A percentile compares a stretch with the other conserved stretches of the same genome.
Conservation (phyloP, 495 filamentous ascomycete species). For the Physcia stellaris region DNA sequence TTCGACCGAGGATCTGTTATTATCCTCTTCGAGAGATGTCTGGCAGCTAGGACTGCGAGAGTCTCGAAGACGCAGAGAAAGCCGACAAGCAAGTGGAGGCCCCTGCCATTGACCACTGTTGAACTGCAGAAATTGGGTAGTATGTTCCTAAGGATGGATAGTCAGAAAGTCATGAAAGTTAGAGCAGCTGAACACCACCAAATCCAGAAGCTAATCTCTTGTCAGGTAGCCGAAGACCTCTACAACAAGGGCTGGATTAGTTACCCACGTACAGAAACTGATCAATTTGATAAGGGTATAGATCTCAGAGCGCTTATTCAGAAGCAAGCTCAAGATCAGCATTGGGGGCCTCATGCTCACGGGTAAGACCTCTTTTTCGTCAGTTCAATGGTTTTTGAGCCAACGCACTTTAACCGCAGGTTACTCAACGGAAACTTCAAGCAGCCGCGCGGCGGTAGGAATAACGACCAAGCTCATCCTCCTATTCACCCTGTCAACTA, state of each 20-base stretch:
- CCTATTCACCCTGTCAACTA: constrained; percentile 90
- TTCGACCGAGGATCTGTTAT: constrained; percentile 77
- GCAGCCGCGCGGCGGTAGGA: constrained; percentile 63
- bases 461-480: constrained; percentile 94
- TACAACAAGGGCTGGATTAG: constrained; percentile 94
- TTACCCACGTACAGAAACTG: constrained; percentile 94
- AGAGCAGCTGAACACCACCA: background rate
- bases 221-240: constrained; percentile 61
- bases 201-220: background rate
- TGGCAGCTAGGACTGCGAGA: constrained; percentile 60
- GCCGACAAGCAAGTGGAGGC: constrained; percentile 88
- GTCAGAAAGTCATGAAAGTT: constrained; percentile 73
- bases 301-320: constrained; percentile 67
- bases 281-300: constrained; percentile 86
- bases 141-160: constrained; percentile 68
- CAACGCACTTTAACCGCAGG: constrained; percentile 20
- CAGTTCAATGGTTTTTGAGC: background rate
- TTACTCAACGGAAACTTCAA: constrained; percentile 69
- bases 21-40: constrained; percentile 74
- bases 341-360: constrained; percentile 77
- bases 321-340: constrained; percentile 62
- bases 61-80: constrained; percentile 77
- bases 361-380: constrained; percentile 20
- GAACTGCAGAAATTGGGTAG: constrained; percentile 96
- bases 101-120: constrained; percentile 88